phyloP scores from a whole-genome alignment of 148 eudicot genomes.

The Rhododendron vialii region DNA sequence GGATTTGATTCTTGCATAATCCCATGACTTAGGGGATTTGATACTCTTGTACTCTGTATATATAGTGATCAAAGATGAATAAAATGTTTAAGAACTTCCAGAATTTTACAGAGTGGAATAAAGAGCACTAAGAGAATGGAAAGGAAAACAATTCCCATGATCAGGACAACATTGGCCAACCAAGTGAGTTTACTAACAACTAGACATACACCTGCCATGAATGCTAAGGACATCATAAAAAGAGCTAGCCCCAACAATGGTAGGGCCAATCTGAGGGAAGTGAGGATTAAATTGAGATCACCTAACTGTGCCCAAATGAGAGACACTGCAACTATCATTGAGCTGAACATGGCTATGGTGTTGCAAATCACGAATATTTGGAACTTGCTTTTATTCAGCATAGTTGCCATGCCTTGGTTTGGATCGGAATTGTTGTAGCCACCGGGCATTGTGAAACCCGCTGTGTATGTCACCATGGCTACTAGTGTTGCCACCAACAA shows the following conservation, averaged over 20 bases:
- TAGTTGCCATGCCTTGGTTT: constrained; percentile 17
- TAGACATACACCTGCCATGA: constrained; percentile 36
- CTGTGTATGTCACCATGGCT: constrained; percentile 24
- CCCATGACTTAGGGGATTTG: too few species aligned
- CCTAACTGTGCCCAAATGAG: constrained; percentile 47
- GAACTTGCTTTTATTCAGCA: constrained; percentile 12
- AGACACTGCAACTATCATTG: constrained; percentile 27
- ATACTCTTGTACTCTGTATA: too few species aligned
- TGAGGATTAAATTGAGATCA: constrained; percentile 18
- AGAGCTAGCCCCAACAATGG: constrained; percentile 40
- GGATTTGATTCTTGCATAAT: too few species aligned
- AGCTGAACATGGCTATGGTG: constrained; percentile 40
- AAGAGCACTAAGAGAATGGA: constrained; percentile 13
- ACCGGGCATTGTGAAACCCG: constrained; percentile 31
- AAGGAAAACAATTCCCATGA: constrained; percentile 26
- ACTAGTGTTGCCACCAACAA: constrained; percentile 21
- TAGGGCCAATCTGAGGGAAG: constrained; percentile 25
- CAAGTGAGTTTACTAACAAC: constrained; percentile 26
- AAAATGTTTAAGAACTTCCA: too few species aligned
- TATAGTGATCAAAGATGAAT: too few species aligned
- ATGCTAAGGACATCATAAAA: constrained; percentile 41
- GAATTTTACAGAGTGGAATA: too few species aligned
- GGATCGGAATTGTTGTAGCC: constrained; percentile 13
- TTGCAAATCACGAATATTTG: constrained; percentile 30
- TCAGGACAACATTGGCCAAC: constrained; percentile 29